A percentile compares a stretch with the other conserved stretches of the same genome.
Conservation (phyloP, 2,329 filamentous ascomycete genomes). For the Fusarium gaditjirri region DNA sequence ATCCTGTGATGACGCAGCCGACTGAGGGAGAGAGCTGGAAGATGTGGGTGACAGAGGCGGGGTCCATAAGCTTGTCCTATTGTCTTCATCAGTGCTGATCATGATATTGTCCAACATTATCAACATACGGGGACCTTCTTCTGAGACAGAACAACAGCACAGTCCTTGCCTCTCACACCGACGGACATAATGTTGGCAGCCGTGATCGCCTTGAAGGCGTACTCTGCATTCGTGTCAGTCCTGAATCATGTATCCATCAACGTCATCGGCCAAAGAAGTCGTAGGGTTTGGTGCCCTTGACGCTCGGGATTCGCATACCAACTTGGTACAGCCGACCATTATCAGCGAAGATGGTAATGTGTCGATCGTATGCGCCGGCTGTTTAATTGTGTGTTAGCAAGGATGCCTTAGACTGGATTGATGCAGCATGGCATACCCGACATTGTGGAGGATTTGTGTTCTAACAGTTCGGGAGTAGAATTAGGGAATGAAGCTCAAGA, state of each 20-base stretch:
- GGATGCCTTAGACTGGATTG: slow-evolving; percentile 9
- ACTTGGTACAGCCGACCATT: slow-evolving; percentile 99
- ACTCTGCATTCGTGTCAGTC: slow-evolving; percentile 71
- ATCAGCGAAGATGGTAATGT: slow-evolving; percentile 99
- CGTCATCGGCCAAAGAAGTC: slow-evolving; percentile 26
- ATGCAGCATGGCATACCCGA: slow-evolving; percentile 55
- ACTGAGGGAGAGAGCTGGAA: slow-evolving; percentile 97
- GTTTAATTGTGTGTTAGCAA: slow-evolving; percentile 45
- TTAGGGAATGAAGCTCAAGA: slow-evolving; percentile 23
- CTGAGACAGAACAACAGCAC: slow-evolving; percentile 95
- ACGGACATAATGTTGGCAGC: slow-evolving; percentile 99
- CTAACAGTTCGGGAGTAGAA: slow-evolving; percentile 8
- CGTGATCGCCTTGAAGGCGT: slow-evolving; percentile 99
- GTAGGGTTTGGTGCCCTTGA: slow-evolving; percentile 12
- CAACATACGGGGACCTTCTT: slow-evolving; percentile 96
- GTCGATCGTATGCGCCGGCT: slow-evolving; percentile 90
- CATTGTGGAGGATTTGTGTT: slow-evolving; percentile 56
- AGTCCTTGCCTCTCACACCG: slow-evolving; percentile 95
- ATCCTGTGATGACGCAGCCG: slow-evolving; percentile 98
- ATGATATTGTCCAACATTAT: background rate
- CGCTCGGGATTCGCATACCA: slow-evolving; percentile 68
- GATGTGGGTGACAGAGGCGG: slow-evolving; percentile 95
- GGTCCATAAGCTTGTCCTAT: slow-evolving; percentile 99
- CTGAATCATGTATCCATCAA: slow-evolving; percentile 24
- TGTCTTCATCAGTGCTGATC: slow-evolving; percentile 37